Percentiles rank a stretch among this genome's conserved stretches.
Conservation (phyloP, 1,284 basidiomycete species). For the Irpex sp. region DNA sequence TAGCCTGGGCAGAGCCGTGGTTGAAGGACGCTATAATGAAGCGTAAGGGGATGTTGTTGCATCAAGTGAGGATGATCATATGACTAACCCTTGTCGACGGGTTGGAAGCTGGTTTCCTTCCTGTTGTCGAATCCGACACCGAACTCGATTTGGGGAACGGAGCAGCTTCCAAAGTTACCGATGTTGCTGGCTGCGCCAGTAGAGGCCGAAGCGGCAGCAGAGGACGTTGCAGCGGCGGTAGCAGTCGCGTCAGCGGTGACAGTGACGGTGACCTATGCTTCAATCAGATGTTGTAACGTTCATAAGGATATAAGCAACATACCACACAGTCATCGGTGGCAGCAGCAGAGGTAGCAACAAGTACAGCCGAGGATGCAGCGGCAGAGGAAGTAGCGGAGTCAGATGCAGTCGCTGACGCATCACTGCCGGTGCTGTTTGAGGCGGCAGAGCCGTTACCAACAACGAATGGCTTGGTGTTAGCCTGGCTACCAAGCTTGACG, state of each 20-base stretch:
- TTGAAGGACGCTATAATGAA: slow-evolving; percentile 35
- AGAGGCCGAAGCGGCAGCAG: slow-evolving; percentile 20
- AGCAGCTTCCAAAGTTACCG: slow-evolving; percentile 56
- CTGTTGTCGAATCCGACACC: slow-evolving; percentile 55
- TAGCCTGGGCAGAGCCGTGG: slow-evolving; percentile 51
- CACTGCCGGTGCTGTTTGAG: slow-evolving; percentile 7
- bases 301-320: slow-evolving; percentile 1
- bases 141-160: slow-evolving; percentile 57
- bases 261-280: slow-evolving; percentile 13
- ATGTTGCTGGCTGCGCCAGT: slow-evolving; percentile 24
- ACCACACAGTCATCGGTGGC: slow-evolving; percentile 17
- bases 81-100: slow-evolving; percentile 36
- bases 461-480: slow-evolving; percentile 48
- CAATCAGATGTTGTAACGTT: background rate
- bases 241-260: slow-evolving; percentile 10
- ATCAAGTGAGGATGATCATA: background rate
- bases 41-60: background rate
- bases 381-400: slow-evolving; percentile 22
- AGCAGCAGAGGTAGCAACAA: slow-evolving; percentile 17
- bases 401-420: slow-evolving; percentile 7
- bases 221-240: slow-evolving; percentile 7
- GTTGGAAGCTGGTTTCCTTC: slow-evolving; percentile 54
- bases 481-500: slow-evolving; percentile 46
- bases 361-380: slow-evolving; percentile 16
- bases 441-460: slow-evolving; percentile 21